Evolutionary conservation across 2,329 filamentous ascomycete species (phyloP).

Genomic region (Trichophyton mentagrophytes): DNA sequence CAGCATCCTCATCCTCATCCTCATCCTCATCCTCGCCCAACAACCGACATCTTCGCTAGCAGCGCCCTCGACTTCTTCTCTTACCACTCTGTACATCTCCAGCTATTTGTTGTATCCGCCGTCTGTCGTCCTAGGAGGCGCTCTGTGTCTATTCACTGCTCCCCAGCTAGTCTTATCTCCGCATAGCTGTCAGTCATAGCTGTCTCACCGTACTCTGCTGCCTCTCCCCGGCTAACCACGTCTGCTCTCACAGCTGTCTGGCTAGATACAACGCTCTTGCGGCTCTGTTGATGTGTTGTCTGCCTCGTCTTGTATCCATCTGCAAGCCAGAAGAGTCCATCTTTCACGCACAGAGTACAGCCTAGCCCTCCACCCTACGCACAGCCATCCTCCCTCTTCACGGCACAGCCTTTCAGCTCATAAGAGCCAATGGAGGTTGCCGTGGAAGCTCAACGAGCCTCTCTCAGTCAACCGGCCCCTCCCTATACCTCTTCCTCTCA

Average conservation of each 20-base stretch:
- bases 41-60: not conserved
- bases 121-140: too few relatives aligned
- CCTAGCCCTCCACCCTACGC: not conserved
- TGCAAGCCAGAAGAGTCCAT: not conserved
- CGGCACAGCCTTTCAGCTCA: not conserved
- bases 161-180: not conserved
- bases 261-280: not conserved
- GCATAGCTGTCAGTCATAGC: not conserved
- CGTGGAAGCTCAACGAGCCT: constrained; percentile 7
- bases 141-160: not conserved
- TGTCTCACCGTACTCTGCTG: not conserved
- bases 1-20: too few relatives aligned
- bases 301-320: not conserved
- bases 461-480: constrained; percentile 4
- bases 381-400: not conserved
- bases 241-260: not conserved
- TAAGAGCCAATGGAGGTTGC: constrained; percentile 11
- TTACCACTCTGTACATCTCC: too few relatives aligned
- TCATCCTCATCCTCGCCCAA: not conserved
- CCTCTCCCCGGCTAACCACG: not conserved
- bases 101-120: too few relatives aligned
- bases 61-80: too few relatives aligned
- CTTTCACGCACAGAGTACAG: not conserved
- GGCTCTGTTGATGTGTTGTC: constrained; percentile 1
- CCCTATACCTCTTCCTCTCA: constrained; percentile 1